A percentile compares a stretch with the other conserved stretches of the same genome.
Conservation (phyloP, 192 early-diverging fungal genomes). For the Gamsiella multidivaricata region DNA sequence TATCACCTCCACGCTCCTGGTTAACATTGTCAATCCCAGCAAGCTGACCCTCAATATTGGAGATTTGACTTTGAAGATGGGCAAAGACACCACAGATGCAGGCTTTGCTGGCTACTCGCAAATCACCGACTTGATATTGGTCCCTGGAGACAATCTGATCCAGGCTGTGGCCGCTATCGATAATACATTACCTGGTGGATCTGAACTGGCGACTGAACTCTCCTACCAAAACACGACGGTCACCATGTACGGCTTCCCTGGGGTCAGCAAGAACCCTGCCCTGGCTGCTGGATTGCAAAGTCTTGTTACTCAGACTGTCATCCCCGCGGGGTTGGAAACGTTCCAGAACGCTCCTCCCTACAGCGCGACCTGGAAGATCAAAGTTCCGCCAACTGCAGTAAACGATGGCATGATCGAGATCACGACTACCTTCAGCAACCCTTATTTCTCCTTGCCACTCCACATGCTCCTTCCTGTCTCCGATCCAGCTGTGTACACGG, state of each 20-base stretch:
- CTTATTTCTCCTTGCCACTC: background rate
- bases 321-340: conserved; percentile 1
- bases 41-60: conserved; percentile 35
- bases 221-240: background rate
- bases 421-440: background rate
- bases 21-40: conserved; percentile 42
- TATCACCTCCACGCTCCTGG: background rate
- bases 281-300: conserved; percentile 2
- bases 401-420: conserved; percentile 10
- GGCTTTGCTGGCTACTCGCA: background rate
- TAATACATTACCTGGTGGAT: background rate
- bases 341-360: background rate
- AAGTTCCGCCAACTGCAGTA: background rate
- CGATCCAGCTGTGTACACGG: background rate
- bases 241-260: background rate
- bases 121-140: background rate
- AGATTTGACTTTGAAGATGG: conserved; percentile 7
- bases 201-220: no score
- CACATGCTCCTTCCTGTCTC: background rate
- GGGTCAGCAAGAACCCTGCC: background rate
- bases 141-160: conserved; percentile 15
- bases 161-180: background rate
- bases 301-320: background rate
- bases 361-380: background rate
- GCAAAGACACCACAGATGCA: background rate